Evolutionary conservation across 495 filamentous ascomycete genomes (phyloP), one percentile per base, ranked within the genome.

Genomic region (Hypoxylon intermedium): DNA sequence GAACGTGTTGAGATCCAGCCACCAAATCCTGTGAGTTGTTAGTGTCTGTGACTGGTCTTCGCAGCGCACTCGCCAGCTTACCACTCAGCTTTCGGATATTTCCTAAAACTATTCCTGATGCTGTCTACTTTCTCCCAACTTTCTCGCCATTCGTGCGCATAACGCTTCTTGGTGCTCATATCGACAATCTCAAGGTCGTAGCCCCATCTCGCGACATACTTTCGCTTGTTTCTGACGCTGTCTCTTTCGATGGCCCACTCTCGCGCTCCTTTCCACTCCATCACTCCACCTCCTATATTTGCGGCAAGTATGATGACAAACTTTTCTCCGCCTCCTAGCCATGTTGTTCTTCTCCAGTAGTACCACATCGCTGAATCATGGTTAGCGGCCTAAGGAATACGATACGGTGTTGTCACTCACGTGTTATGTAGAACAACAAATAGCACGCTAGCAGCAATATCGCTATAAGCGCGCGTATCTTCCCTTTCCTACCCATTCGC

Each of bases 71-170:
- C 9, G 47, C 24, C 21, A 57, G 66, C 85, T 69, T 82, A 96
- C 94, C 94, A 99, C 79, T 99, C 92, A 7, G 94, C 94, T 58
- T 96, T 82, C 18, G 94, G 95, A 67, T 97, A 94, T 74, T 97
- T 96, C 71, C 85, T 82, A 82, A 99, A 89, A 23, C 88, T 86
- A 51, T 94, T 90, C 53, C 95, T 88, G 61, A 99, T 89, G 40
- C 91, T 89, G 70, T 99, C 94, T 49, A 96, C 93, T 80, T 97
- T 98, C 77, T 99, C 94, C 94, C 94, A 99, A 71, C 92, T 93
- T 75, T 99, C 94, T 67, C 94, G 83, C 94, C 94, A 99, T 69
- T 99, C 94, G 72, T 99, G 95, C 41, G 94, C 95, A 71, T 99
- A 99, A 24, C 93, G 84, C 74, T 97, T 98, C 85, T 97, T 95